Base-by-base conservation (phyloP, 2,329 filamentous ascomycete genomes). In the Exserohilum rostratum region DNA sequence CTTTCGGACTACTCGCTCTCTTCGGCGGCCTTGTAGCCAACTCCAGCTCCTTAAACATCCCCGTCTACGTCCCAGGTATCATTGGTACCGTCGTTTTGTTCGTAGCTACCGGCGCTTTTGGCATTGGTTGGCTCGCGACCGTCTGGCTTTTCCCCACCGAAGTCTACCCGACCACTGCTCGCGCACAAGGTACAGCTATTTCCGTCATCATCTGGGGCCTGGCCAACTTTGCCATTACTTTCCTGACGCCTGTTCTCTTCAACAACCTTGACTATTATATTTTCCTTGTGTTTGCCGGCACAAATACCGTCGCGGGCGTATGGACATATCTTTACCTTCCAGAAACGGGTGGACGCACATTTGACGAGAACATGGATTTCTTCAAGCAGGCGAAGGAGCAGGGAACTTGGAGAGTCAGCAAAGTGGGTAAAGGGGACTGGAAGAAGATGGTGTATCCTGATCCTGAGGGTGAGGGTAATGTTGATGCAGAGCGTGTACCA, bases 121-220 rank as follows among this genome's bases (percentile, higher is more conserved):
- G 84, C 3, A 83, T 86, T 39, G 82, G 82, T 20, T 86, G 84
- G 84, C 76, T 87, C 2, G 76, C 83, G 1, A 83, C 84, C 1
- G 78, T 83, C 15, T 87, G 84, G 84, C 73, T 86, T 3, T 83
- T 85, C 33, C 83, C 83, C 0, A 85, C 83, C 0, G 83, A 86
- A 59, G 85, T 85, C 51, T 85, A 79, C 58, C 82, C 83, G 0
- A 83, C 80, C 3, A 80, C 79, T 1, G 81, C 81, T 0, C 77
- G 83, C 12, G 82, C 82, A 1, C 79, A 84, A 64, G 83, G 82
- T 0, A 82, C 82, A 3, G 82, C 82, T 29, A 77, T 84, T 27
- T 80, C 77, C 12, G 83, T 85, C 45, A 80, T 82, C 30, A 70
- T 84, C 17, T 85, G 83, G 83, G 83, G 83, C 1, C 55, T 85